phyloP scores from a whole-genome alignment of 2,329 filamentous ascomycete species.

The Aspergillus alliaceus region DNA sequence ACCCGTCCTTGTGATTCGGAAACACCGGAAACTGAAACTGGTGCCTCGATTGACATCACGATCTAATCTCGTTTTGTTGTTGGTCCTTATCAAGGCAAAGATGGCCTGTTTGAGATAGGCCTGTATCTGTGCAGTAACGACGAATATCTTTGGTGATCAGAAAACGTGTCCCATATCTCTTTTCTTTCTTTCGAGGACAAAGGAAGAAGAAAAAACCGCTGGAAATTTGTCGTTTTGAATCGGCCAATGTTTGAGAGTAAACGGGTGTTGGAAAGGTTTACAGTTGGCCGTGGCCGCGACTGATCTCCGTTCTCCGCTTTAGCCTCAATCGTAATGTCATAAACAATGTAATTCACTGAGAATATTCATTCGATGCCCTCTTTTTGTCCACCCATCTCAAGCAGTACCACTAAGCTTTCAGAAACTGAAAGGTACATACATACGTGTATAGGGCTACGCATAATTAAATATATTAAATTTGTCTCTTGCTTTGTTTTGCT shows the following conservation, averaged over 20 bases:
- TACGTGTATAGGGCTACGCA: background rate
- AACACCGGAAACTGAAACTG: conserved; percentile 67
- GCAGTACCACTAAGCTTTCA: background rate
- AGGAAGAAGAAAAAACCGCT: no score
- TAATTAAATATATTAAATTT: background rate
- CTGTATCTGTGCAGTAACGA: background rate
- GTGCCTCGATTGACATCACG: conserved; percentile 71
- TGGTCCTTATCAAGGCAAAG: background rate
- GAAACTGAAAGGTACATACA: background rate
- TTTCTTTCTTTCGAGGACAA: no score
- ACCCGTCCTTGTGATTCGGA: conserved; percentile 74
- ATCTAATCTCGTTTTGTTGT: conserved; percentile 9
- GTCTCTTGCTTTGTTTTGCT: background rate
- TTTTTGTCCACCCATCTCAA: background rate
- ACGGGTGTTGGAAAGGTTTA: no score
- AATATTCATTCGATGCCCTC: background rate
- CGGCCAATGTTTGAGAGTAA: no score
- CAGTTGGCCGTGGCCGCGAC: background rate
- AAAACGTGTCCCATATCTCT: background rate
- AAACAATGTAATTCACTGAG: no score
- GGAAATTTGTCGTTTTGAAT: no score
- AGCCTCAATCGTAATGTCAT: background rate
- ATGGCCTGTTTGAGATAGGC: background rate
- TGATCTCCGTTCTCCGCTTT: background rate
- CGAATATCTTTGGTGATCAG: background rate